Evolutionary conservation across 2,329 filamentous ascomycete species (phyloP), one percentile per base, ranked within the genome.

Genomic region (Fusarium begoniae): DNA sequence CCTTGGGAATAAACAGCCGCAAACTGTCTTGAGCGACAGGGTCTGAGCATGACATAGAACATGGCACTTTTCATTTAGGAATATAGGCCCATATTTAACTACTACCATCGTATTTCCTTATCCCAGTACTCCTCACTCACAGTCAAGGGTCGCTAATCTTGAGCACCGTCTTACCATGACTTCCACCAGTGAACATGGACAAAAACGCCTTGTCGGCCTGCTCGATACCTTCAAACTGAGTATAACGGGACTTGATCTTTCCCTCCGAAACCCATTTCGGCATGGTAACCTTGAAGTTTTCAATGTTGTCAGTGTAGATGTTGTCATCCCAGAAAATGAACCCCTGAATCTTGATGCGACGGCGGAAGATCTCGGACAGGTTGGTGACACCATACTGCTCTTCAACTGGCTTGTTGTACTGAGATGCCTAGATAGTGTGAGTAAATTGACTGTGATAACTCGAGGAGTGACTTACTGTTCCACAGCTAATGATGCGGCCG

Each of bases 261-360:
- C 53, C 38, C 17, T 56, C 53, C 0, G 38, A 43, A 10, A 56
- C 22, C 53, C 53, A 44, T 37, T 56, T 56, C 5, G 38, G 53
- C 53, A 56, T 56, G 20, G 22, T 44, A 44, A 26, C 37, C 37
- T 41, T 30, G 9, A 56, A 56, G 53, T 32, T 56, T 11, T 56
- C 38, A 44, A 56, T 56, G 17, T 56, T 56, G 37, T 44, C 26
- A 0, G 53, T 30, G 38, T 56, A 56, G 9, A 56, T 56, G 9
- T 56, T 56, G 11, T 56, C 53, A 56, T 56, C 53, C 53, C 38
- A 56, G 17, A 56, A 56, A 6, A 56, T 56, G 26, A 56, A 56
- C 2, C 53, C 53, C n/a, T 56, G 53, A 10, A 56, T 56, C 22
- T 43, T 30, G 22, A 56, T 56, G 9, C 53, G 53, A 2, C 38